Conservation (phyloP, 768 basidiomycete genomes). For the Psilocybe tampanensis region DNA sequence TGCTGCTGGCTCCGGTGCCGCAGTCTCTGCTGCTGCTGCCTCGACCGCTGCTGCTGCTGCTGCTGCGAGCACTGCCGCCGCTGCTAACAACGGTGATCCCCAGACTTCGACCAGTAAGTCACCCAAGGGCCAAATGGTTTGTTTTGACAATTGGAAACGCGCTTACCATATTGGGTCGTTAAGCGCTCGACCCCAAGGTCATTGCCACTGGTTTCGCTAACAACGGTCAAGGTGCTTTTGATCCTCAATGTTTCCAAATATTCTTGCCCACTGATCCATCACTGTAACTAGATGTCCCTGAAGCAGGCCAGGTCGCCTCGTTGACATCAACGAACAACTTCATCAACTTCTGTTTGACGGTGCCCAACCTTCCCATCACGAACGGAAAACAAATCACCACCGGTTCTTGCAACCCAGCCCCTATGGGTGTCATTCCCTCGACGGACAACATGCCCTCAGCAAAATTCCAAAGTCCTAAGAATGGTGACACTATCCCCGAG, state of each 20-base stretch:
- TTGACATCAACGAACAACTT: slow-evolving; percentile 23
- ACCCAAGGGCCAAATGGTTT: background rate
- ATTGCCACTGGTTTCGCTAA: slow-evolving; percentile 30
- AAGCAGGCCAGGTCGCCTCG: slow-evolving; percentile 42
- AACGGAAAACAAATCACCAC: slow-evolving; percentile 36
- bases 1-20: background rate
- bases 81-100: background rate
- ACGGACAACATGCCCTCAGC: slow-evolving; percentile 40
- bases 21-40: too few species aligned
- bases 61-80: background rate
- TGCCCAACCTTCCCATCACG: slow-evolving; percentile 54
- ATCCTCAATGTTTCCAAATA: too few species aligned
- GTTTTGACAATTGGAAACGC: background rate
- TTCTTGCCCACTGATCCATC: too few species aligned
- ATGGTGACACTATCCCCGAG: slow-evolving; percentile 39
- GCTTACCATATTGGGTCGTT: background rate
- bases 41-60: background rate
- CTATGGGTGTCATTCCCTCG: slow-evolving; percentile 47
- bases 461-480: slow-evolving; percentile 37
- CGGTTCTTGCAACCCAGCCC: too few species aligned
- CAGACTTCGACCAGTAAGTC: slow-evolving; percentile 1
- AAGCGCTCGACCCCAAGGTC: slow-evolving; percentile 29
- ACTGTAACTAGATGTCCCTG: slow-evolving; percentile 17
- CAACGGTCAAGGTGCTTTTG: slow-evolving; percentile 24
- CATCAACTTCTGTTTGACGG: slow-evolving; percentile 49